Evolutionary conservation across 2,329 filamentous ascomycete species (phyloP).

Genomic region (Clonostachys rhizophaga): DNA sequence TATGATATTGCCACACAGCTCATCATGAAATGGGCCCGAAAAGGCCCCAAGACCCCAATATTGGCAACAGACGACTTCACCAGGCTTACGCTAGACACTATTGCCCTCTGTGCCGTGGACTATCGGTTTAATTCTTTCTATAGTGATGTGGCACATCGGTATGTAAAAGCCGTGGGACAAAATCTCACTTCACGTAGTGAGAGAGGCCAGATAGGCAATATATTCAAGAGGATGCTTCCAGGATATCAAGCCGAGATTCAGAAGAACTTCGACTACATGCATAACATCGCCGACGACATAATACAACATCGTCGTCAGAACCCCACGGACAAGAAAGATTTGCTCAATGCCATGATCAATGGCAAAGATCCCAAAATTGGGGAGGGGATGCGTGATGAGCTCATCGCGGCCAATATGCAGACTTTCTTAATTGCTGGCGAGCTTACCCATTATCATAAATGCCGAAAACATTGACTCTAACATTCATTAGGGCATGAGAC

Average conservation of each 20-base stretch:
- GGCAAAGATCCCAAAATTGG: conserved; percentile 64
- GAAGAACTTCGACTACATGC: conserved; percentile 48
- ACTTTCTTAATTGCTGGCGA: conserved; percentile 64
- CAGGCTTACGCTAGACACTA: conserved; percentile 66
- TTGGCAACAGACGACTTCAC: conserved; percentile 65
- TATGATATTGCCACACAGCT: conserved; percentile 60
- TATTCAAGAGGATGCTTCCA: conserved; percentile 37
- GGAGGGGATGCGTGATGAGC: conserved; percentile 55
- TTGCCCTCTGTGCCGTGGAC: conserved; percentile 65
- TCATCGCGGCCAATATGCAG: conserved; percentile 66
- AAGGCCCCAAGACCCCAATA: conserved; percentile 53
- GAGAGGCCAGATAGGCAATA: conserved; percentile 23
- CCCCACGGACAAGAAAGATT: conserved; percentile 53
- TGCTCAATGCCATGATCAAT: conserved; percentile 66
- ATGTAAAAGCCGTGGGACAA: conserved; percentile 32
- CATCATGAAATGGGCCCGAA: conserved; percentile 64
- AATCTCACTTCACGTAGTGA: no score
- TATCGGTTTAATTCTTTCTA: conserved; percentile 75
- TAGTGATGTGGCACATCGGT: conserved; percentile 62
- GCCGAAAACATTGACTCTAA: conserved; percentile 11
- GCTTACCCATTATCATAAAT: no score
- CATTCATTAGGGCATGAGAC: conserved; percentile 51
- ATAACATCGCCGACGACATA: conserved; percentile 49
- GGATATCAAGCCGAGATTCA: conserved; percentile 32
- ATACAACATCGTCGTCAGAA: conserved; percentile 38